Evolutionary conservation across 352 stramenopile species (phyloP), one percentile per base, ranked within the genome.

Genomic region (Phytophthora cryptogea): DNA sequence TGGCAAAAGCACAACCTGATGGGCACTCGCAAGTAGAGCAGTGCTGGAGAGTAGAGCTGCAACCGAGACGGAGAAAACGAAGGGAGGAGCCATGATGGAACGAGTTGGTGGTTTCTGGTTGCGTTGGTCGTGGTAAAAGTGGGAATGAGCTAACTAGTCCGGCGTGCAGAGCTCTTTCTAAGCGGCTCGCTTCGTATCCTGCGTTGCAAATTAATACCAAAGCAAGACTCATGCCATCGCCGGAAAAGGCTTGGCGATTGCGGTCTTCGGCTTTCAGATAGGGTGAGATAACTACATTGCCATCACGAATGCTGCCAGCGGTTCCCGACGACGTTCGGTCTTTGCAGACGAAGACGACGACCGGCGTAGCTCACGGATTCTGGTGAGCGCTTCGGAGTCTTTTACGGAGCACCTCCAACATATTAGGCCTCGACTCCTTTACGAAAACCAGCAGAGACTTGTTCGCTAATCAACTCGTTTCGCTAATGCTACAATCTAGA

Each of bases 1-100:
- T 7, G 72, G 72, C 11, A 78, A 58, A 26, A 76, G 59, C 35
- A 81, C 69, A 43, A 70, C 64, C 31, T 76, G 67, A 45, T 81
- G 72, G 8, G 66, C 72, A 2, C 74, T 44, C 0, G 55, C 44
- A 0, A 70, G 55, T 28, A 78, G 28, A 8, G 47, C 52, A 28
- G 55, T 39, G 26, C 46, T 63, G n/a, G 58, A 69, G 8, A 78
- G 39, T n/a, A 65, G 42, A 6, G 45, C 48, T 37, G 59, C 47
- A 42, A 54, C 52, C 11, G 42, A 61, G 41, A 80, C 43, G 2
- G 66, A 59, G 16, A 48, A 60, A 27, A 54, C 30, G 33, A 76
- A 53, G 31, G 64, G 63, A 44, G 42, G 43, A 16, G 31, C 16
- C 56, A 70, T 66, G 32, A 5, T 26, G 20, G 1, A 37, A 16